phyloP scores from a whole-genome alignment of 2,329 filamentous ascomycete species.

The Dothiorella sarmentorum region DNA sequence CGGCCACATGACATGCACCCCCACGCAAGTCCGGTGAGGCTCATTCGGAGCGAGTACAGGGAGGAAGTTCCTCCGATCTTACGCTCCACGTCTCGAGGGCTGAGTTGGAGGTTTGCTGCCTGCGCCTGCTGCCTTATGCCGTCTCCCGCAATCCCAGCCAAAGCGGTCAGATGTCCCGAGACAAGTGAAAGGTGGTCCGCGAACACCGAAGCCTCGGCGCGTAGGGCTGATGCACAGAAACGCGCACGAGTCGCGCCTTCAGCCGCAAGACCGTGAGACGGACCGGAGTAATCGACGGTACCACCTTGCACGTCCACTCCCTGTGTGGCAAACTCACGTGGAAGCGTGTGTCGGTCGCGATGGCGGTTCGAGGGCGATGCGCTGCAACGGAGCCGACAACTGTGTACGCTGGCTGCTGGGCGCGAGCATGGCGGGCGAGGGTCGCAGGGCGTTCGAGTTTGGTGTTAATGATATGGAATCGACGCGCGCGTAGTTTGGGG shows the following conservation, averaged over 20 bases:
- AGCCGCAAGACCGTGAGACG: background rate
- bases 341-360: background rate
- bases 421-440: background rate
- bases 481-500: background rate
- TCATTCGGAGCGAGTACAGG: background rate
- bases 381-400: background rate
- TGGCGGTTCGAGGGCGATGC: background rate
- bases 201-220: background rate
- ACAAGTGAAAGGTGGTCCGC: background rate
- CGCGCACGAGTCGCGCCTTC: conserved; percentile 5
- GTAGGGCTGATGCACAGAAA: conserved; percentile 7
- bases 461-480: background rate
- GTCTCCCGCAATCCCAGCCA: background rate
- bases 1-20: background rate
- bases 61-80: conserved; percentile 2
- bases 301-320: background rate
- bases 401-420: background rate
- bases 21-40: background rate
- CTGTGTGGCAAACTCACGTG: conserved; percentile 9
- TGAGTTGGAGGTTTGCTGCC: background rate
- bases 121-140: background rate
- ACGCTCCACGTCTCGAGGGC: background rate
- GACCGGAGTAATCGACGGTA: background rate
- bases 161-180: background rate
- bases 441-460: background rate